Evolutionary conservation across 1,284 basidiomycete genomes (phyloP).

Genomic region (Tremellales sp.): DNA sequence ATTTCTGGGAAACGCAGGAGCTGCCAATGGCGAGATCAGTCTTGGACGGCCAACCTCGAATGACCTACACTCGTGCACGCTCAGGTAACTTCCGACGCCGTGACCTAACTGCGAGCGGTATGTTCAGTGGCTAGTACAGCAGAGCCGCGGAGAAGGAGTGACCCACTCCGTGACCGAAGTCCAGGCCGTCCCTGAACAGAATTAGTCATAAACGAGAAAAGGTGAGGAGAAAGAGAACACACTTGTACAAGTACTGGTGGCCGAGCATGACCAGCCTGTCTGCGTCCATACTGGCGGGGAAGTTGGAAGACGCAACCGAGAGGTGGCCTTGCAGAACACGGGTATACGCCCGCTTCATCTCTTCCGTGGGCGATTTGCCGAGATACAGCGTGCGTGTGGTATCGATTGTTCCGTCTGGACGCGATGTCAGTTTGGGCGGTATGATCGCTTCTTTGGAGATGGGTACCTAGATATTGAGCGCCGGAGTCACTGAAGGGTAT

Average conservation of each 20-base stretch:
- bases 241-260: slow-evolving; percentile 75
- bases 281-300: slow-evolving; percentile 83
- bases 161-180: slow-evolving; percentile 60
- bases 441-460: neutral
- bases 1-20: slow-evolving; percentile 9
- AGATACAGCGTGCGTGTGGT: slow-evolving; percentile 81
- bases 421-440: neutral
- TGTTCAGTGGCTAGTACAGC: no score
- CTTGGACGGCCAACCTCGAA: no score
- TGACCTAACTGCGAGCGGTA: no score
- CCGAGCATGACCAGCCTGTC: slow-evolving; percentile 77
- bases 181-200: slow-evolving; percentile 62
- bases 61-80: slow-evolving; percentile 43
- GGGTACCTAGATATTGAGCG: slow-evolving; percentile 63
- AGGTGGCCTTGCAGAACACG: slow-evolving; percentile 96
- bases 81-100: slow-evolving; percentile 39
- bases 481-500: slow-evolving; percentile 68
- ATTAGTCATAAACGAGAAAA: slow-evolving; percentile 3
- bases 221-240: slow-evolving; percentile 11
- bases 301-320: slow-evolving; percentile 81
- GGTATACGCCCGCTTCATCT: slow-evolving; percentile 81
- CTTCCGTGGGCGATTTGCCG: slow-evolving; percentile 71
- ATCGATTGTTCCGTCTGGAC: slow-evolving; percentile 79
- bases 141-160: no score
- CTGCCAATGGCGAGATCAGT: slow-evolving; percentile 49